Conservation (phyloP, 2,329 filamentous ascomycete species). For the Paecilomyces variotii region DNA sequence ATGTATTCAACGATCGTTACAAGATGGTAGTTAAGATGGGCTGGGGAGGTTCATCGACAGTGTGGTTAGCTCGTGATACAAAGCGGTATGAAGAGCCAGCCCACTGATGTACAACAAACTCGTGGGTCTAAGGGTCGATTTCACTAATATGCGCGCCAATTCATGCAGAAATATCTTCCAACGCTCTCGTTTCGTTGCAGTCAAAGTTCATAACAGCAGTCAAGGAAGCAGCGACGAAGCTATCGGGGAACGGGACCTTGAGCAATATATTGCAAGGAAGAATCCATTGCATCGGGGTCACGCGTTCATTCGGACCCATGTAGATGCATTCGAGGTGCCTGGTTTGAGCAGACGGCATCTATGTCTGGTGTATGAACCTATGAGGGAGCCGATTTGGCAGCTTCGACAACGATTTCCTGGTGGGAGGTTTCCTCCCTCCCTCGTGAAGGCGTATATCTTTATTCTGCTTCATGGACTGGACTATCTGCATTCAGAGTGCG, state of each 20-base stretch:
- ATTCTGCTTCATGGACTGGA: constrained; percentile 32
- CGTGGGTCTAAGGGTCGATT: neutral
- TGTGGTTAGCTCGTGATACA: neutral
- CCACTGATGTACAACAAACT: too few species aligned
- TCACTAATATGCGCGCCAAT: neutral
- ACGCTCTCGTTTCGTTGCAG: neutral
- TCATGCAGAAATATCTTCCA: neutral
- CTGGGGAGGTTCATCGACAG: neutral
- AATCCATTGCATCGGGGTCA: constrained; percentile 19
- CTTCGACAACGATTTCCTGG: constrained; percentile 15
- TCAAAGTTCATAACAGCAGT: neutral
- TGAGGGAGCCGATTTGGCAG: constrained; percentile 22
- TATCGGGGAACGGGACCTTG: constrained; percentile 18
- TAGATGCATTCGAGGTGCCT: constrained; percentile 17
- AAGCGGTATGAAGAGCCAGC: neutral
- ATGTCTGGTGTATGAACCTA: constrained; percentile 23
- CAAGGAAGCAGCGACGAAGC: constrained; percentile 1
- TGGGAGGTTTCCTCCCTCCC: constrained; percentile 16
- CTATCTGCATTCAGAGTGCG: constrained; percentile 34
- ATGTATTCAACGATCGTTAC: neutral
- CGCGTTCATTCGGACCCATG: constrained; percentile 15
- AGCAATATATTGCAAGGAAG: constrained; percentile 18
- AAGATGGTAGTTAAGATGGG: neutral
- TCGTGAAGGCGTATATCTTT: constrained; percentile 24
- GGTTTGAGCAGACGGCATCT: constrained; percentile 16